phyloP scores from a whole-genome alignment of 1,139 yeast species.

The Zygoascus hellenicus region DNA sequence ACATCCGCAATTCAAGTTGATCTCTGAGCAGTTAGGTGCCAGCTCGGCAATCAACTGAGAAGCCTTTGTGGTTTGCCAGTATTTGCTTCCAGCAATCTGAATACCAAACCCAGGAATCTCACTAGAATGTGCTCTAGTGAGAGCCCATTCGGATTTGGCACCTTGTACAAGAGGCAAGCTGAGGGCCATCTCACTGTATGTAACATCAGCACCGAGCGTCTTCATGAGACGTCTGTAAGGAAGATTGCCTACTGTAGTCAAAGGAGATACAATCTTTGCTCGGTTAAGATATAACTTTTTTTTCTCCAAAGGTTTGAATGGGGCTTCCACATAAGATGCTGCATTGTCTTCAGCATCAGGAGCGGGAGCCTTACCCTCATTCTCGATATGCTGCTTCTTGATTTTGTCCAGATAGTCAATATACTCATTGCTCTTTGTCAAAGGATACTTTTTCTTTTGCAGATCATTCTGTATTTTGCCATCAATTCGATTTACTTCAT shows the following conservation, averaged over 20 bases:
- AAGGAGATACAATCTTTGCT: constrained; percentile 88
- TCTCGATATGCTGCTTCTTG: constrained; percentile 35
- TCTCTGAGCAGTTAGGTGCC: constrained; percentile 53
- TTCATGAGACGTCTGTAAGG: constrained; percentile 95
- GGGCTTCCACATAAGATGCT: constrained; percentile 65
- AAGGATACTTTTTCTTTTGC: constrained; percentile 58
- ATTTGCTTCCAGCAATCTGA: constrained; percentile 86
- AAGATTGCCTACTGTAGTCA: constrained; percentile 94
- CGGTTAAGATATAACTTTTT: constrained; percentile 57
- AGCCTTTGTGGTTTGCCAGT: constrained; percentile 91
- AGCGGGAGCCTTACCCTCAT: constrained; percentile 14
- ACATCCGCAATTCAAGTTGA: constrained; percentile 93
- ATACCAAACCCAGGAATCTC: constrained; percentile 91
- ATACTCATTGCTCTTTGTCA: constrained; percentile 50
- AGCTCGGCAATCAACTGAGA: constrained; percentile 67
- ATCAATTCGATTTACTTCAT: constrained; percentile 63
- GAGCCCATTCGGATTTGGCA: constrained; percentile 93
- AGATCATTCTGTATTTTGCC: constrained; percentile 49
- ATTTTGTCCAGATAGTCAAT: constrained; percentile 48
- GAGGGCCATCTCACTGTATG: constrained; percentile 94
- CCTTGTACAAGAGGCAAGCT: constrained; percentile 83
- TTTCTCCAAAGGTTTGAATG: constrained; percentile 78
- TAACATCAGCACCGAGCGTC: constrained; percentile 83
- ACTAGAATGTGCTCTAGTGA: constrained; percentile 77
- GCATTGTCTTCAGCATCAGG: constrained; percentile 35